These are phyloP conservation scores for Elaeis oleifera DNA, from an alignment of 202 grass and related monocot genomes.

Conservation along the genomic window DNA sequence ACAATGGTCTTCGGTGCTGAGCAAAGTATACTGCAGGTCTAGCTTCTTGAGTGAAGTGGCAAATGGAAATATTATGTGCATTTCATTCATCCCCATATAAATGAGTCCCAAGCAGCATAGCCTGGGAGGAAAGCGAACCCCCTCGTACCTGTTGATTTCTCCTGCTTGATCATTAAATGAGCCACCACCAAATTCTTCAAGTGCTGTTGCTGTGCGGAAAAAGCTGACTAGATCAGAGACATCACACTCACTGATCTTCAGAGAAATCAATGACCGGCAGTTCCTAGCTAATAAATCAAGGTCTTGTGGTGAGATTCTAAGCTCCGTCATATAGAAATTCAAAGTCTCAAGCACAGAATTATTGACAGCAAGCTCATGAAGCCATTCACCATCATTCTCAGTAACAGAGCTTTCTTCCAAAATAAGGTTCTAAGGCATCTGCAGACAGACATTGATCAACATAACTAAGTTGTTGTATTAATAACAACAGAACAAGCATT, in stretches of 20 bases:
- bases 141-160: slow-evolving; percentile 36
- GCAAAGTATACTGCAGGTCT: slow-evolving; percentile 76
- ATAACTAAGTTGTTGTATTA: neutral
- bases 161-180: slow-evolving; percentile 47
- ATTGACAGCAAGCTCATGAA: slow-evolving; percentile 55
- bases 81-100: slow-evolving; percentile 64
- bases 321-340: slow-evolving; percentile 80
- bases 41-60: slow-evolving; percentile 65
- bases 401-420: slow-evolving; percentile 66
- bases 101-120: slow-evolving; percentile 45
- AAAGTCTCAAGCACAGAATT: slow-evolving; percentile 56
- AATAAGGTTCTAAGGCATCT: slow-evolving; percentile 75
- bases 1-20: slow-evolving; percentile 83
- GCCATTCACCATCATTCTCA: slow-evolving; percentile 62
- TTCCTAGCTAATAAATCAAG: slow-evolving; percentile 61
- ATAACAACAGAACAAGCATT: neutral
- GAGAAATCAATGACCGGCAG: slow-evolving; percentile 47
- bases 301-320: slow-evolving; percentile 41
- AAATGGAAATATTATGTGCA: slow-evolving; percentile 79
- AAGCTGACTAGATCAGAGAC: slow-evolving; percentile 39
- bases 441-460: neutral
- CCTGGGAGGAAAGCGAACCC: slow-evolving; percentile 56
- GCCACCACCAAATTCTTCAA: slow-evolving; percentile 79
- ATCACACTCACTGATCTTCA: slow-evolving; percentile 74
- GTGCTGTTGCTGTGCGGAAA: slow-evolving; percentile 42